Conservation (phyloP, 2,329 filamentous ascomycete species). For the Calonectria pseudoreteaudii region DNA sequence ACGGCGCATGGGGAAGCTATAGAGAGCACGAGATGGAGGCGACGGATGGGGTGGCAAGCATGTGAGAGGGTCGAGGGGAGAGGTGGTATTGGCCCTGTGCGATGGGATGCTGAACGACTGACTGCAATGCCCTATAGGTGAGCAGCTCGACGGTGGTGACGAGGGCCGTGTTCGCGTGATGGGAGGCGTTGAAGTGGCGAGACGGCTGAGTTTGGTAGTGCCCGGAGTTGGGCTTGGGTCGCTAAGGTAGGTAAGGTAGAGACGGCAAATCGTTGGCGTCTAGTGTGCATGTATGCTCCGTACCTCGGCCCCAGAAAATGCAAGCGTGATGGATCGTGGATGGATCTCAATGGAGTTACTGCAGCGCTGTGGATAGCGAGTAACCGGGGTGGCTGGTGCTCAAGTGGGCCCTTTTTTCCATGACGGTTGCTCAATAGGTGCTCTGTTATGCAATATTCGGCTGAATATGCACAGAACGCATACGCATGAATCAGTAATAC, state of each 20-base stretch:
- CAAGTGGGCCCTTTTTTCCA: background rate
- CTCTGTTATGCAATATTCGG: background rate
- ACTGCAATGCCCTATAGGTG: slow-evolving; percentile 8
- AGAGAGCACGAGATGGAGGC: slow-evolving; percentile 1
- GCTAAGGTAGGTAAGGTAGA: slow-evolving; percentile 12
- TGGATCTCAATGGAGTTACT: slow-evolving; percentile 21
- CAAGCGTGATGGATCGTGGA: slow-evolving; percentile 25
- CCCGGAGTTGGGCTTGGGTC: background rate
- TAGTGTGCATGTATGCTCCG: slow-evolving; percentile 6
- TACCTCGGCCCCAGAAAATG: slow-evolving; percentile 28
- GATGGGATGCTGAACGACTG: background rate
- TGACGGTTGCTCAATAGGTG: background rate
- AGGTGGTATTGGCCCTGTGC: slow-evolving; percentile 8
- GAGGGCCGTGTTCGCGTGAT: background rate
- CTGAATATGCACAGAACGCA: background rate
- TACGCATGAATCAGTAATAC: background rate
- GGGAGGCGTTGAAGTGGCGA: slow-evolving; percentile 1
- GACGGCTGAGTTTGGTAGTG: slow-evolving; percentile 9
- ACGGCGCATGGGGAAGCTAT: slow-evolving; percentile 30
- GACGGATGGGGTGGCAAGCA: slow-evolving; percentile 2
- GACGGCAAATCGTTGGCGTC: slow-evolving; percentile 13
- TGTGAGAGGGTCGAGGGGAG: slow-evolving; percentile 12
- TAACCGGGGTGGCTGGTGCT: slow-evolving; percentile 6
- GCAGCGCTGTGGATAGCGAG: background rate
- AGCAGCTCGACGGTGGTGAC: background rate